Conservation (phyloP, 768 basidiomycete species). For the Suillus weaverae region DNA sequence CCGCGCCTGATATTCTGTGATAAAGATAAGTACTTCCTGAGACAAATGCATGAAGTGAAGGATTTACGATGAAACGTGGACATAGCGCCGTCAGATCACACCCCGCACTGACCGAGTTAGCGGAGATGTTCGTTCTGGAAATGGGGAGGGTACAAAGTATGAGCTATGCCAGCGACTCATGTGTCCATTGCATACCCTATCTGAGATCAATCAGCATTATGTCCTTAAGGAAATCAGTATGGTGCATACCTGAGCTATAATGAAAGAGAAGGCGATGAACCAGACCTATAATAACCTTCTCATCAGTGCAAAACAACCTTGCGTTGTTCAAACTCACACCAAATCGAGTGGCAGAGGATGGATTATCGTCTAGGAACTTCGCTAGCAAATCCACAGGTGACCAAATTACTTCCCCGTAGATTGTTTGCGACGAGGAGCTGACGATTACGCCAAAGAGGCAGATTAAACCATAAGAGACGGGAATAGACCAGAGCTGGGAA, state of each 20-base stretch:
- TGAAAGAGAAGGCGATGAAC: constrained; percentile 72
- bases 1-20: constrained; percentile 72
- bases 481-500: constrained; percentile 66
- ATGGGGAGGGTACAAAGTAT: background rate
- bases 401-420: constrained; percentile 75
- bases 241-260: constrained; percentile 58
- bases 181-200: background rate
- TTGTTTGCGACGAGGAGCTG: constrained; percentile 64
- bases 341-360: constrained; percentile 60
- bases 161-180: constrained; percentile 19
- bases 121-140: constrained; percentile 61
- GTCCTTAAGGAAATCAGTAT: background rate
- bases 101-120: constrained; percentile 74
- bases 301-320: constrained; percentile 2
- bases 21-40: background rate
- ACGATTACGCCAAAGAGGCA: constrained; percentile 78
- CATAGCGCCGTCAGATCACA: constrained; percentile 74
- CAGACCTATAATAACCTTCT: constrained; percentile 43
- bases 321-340: constrained; percentile 37
- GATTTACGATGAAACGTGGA: constrained; percentile 64
- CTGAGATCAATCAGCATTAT: background rate
- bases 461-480: constrained; percentile 66
- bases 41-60: background rate
- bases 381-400: constrained; percentile 66
- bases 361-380: constrained; percentile 59